Conservation (phyloP, 441 rosid species). For the Eruca vesicaria region DNA sequence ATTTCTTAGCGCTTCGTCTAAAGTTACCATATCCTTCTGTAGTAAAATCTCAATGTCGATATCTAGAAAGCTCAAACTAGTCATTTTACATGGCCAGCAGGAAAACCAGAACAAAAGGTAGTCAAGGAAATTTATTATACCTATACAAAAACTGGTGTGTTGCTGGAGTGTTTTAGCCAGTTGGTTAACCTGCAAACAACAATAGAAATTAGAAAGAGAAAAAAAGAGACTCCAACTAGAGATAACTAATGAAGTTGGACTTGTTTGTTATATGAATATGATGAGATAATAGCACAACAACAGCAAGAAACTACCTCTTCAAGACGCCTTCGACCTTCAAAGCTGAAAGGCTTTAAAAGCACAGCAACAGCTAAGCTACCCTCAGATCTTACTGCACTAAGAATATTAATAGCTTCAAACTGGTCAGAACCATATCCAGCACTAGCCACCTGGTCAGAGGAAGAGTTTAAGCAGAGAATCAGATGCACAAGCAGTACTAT, state of each 20-base stretch:
- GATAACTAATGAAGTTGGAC: background rate
- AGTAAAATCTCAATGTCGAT: conserved; percentile 81
- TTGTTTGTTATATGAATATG: background rate
- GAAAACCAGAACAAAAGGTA: conserved; percentile 12
- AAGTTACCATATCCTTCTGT: conserved; percentile 79
- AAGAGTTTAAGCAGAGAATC: conserved; percentile 12
- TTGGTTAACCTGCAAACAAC: conserved; percentile 63
- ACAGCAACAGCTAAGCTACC: conserved; percentile 68
- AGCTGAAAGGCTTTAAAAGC: conserved; percentile 80
- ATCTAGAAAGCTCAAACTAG: conserved; percentile 46
- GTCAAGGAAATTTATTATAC: too few relatives aligned
- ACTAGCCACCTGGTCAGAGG: conserved; percentile 59
- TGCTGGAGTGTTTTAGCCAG: conserved; percentile 61
- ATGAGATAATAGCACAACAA: background rate
- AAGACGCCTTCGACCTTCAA: conserved; percentile 85
- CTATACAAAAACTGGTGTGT: conserved; percentile 64
- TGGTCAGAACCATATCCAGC: conserved; percentile 81
- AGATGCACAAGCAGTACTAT: background rate
- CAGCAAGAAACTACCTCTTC: conserved; percentile 60
- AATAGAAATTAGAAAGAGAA: conserved; percentile 1
- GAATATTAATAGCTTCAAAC: conserved; percentile 59
- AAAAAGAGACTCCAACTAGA: background rate
- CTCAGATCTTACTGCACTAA: conserved; percentile 47
- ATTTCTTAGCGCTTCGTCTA: conserved; percentile 84
- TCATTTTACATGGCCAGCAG: conserved; percentile 27